These are phyloP conservation scores for Colletotrichum costaricense DNA, from an alignment of 2,329 filamentous ascomycete genomes.

Conservation along the genomic window DNA sequence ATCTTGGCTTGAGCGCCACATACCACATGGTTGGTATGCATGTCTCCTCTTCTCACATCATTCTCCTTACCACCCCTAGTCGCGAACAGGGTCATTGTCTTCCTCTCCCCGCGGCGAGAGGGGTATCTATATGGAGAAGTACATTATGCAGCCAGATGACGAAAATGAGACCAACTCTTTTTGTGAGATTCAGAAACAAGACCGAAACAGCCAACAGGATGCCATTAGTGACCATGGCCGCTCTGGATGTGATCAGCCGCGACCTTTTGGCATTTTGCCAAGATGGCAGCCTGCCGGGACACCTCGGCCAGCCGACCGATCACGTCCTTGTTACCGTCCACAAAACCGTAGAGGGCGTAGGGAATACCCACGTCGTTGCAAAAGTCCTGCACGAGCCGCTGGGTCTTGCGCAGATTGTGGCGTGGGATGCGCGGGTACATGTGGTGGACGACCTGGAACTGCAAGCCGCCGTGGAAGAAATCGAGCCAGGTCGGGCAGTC, in stretches of 20 bases:
- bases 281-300: conserved; percentile 80
- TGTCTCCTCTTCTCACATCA: neutral
- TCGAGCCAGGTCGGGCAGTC: conserved; percentile 90
- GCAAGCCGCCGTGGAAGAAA: conserved; percentile 88
- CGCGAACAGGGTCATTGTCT: neutral
- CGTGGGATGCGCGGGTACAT: conserved; percentile 85
- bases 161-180: neutral
- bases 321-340: conserved; percentile 84
- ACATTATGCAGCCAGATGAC: neutral
- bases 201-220: neutral
- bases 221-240: conserved; percentile 32
- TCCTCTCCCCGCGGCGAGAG: neutral
- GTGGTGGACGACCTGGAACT: conserved; percentile 92
- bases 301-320: conserved; percentile 82
- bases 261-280: conserved; percentile 77
- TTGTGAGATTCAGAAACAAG: neutral
- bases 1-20: neutral
- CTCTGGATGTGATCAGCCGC: conserved; percentile 44
- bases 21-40: neutral
- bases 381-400: conserved; percentile 82
- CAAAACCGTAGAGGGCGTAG: conserved; percentile 88
- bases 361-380: conserved; percentile 85
- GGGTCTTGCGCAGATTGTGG: conserved; percentile 82
- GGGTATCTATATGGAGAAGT: neutral
- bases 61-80: neutral